These are phyloP conservation scores for Fusarium xyrophilum DNA, from an alignment of 2,329 filamentous ascomycete species.

Conservation along the genomic window DNA sequence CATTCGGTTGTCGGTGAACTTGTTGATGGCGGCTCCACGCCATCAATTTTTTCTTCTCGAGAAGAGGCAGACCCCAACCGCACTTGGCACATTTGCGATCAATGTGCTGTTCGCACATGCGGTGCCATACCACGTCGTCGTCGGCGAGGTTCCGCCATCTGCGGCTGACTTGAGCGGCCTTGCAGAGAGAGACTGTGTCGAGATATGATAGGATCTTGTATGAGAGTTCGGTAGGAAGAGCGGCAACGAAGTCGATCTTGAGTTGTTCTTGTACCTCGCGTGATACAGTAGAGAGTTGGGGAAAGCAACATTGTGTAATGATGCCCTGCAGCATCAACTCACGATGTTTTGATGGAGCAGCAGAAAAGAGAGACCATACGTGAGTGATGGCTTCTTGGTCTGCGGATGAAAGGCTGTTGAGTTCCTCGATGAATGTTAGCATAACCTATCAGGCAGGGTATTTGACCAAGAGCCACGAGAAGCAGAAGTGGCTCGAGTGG, in stretches of 20 bases:
- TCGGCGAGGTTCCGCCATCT: slow-evolving; percentile 91
- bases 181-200: slow-evolving; percentile 93
- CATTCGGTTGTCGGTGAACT: slow-evolving; percentile 53
- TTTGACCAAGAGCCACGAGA: background rate
- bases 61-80: slow-evolving; percentile 88
- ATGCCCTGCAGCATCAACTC: slow-evolving; percentile 97
- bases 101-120: slow-evolving; percentile 97
- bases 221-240: slow-evolving; percentile 86
- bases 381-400: slow-evolving; percentile 97
- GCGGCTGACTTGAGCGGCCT: slow-evolving; percentile 91
- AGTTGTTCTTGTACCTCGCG: slow-evolving; percentile 91
- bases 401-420: slow-evolving; percentile 78
- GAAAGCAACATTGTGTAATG: slow-evolving; percentile 95
- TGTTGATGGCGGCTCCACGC: slow-evolving; percentile 88
- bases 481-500: background rate
- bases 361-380: slow-evolving; percentile 97
- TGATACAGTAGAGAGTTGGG: slow-evolving; percentile 91
- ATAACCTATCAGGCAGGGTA: background rate
- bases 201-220: slow-evolving; percentile 93
- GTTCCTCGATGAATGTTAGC: slow-evolving; percentile 61
- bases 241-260: slow-evolving; percentile 94
- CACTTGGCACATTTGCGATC: slow-evolving; percentile 93
- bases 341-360: slow-evolving; percentile 89
- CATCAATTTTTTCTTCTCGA: slow-evolving; percentile 86
- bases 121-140: slow-evolving; percentile 95